Evolutionary conservation across 1,284 basidiomycete genomes (phyloP), one percentile per base, ranked within the genome.

Genomic region (Hymenochaete sp.): DNA sequence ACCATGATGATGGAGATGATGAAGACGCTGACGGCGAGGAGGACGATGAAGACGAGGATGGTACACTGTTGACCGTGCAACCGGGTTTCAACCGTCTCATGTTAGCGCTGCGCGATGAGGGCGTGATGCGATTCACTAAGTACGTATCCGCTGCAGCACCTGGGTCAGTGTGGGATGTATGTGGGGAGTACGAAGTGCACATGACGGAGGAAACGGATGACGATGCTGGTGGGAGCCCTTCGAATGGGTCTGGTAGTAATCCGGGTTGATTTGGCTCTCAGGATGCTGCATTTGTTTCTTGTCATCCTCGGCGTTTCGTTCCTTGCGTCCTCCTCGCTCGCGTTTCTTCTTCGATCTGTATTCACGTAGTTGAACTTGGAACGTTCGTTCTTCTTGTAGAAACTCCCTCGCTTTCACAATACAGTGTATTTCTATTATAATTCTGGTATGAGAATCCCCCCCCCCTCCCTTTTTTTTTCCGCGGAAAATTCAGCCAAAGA

Each of bases 41-140:
- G 4, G 35, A 42, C 2, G 66, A 60, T 0, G 77, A 75, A 16
- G 82, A 83, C 8, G 87, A 91, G 46, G 88, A 89, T 52, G 83
- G 82, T 37, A 93, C 93, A 8, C 70, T 98, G 21, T 67, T 98
- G 35, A 93, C 89, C 9, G 82, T 91, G 38, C 86, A 92, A 54
- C 90, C 93, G 0, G 81, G 82, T 7, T 98, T 92, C 68, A 98
- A 98, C 64, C 78, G 84, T 28, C 71, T 98, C 27, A 72, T 93
- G 33, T 73, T 98, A 27, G 95, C 96, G 14, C 67, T 98, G 52
- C 76, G 95, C 16, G 95, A 98, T 63, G 87, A 93, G 55, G 81
- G 87, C 14, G 93, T 98, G 38, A 84, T 98, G 81, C 75, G 78
- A 33, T 96, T 95, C 60, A 88, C 93, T 51, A 96, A 95, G 62